Evolutionary conservation across 164 flowering plant species (phyloP).

Genomic region (Vitis amurensis): DNA sequence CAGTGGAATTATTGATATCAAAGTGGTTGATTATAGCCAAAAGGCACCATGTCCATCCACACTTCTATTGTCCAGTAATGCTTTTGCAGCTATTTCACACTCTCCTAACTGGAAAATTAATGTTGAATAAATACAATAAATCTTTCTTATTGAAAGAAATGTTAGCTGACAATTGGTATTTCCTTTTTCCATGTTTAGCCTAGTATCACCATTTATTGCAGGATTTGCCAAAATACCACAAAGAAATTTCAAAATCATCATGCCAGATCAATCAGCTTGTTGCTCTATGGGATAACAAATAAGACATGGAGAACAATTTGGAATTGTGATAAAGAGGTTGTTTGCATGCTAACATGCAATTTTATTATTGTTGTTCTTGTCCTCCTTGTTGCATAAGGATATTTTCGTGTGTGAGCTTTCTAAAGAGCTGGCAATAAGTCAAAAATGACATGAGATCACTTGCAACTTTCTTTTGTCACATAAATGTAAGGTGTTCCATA

Average conservation of each 20-base stretch:
- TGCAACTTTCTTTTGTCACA: no score
- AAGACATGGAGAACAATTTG: not conserved
- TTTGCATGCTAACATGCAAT: not conserved
- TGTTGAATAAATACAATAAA: slow-evolving; percentile 7
- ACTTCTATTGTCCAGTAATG: no score
- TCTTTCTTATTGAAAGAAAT: not conserved
- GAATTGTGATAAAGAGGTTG: not conserved
- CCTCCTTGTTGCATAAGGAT: no score
- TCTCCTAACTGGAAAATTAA: no score
- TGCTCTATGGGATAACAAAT: not conserved
- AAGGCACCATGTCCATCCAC: no score
- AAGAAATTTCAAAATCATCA: slow-evolving; percentile 1
- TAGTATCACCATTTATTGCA: not conserved
- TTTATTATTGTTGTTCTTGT: no score
- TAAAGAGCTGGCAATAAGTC: not conserved
- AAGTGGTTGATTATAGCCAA: no score
- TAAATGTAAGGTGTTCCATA: no score
- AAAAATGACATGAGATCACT: no score
- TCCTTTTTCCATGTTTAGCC: not conserved
- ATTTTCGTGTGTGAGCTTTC: not conserved
- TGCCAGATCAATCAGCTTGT: not conserved
- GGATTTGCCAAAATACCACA: slow-evolving; percentile 1
- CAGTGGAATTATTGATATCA: no score
- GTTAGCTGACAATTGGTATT: not conserved
- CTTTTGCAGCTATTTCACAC: no score